phyloP scores from a whole-genome alignment of 148 eudicot genomes.

The Rhododendron simsii region DNA sequence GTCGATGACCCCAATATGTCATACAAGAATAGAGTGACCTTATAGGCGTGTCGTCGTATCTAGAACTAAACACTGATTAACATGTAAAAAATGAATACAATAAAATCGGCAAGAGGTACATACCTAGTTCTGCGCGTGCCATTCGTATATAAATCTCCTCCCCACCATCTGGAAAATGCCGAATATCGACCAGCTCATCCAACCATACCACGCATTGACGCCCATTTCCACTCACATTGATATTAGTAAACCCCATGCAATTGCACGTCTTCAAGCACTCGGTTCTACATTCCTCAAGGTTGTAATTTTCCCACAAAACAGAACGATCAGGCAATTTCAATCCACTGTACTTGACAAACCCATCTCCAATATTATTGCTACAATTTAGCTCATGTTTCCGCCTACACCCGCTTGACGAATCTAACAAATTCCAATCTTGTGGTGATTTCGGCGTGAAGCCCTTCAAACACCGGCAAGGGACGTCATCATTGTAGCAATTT shows the following conservation, averaged over 20 bases:
- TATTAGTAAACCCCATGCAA: conserved; percentile 24
- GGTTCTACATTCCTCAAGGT: conserved; percentile 9
- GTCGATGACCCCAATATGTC: too few relatives aligned
- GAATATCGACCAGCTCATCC: conserved; percentile 20
- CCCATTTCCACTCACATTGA: conserved; percentile 12
- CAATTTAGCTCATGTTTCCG: conserved; percentile 14
- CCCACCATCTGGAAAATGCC: conserved; percentile 7
- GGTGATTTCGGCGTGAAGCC: conserved; percentile 24
- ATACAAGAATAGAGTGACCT: too few relatives aligned
- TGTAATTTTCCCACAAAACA: not conserved
- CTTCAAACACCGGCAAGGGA: conserved; percentile 18
- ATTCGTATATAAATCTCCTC: conserved; percentile 21
- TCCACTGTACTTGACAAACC: conserved; percentile 16
- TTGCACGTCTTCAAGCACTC: conserved; percentile 19
- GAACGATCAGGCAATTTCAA: conserved; percentile 25
- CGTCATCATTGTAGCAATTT: conserved; percentile 5
- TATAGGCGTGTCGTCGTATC: too few relatives aligned
- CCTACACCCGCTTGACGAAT: conserved; percentile 10
- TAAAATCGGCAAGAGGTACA: not conserved
- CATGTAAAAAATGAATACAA: too few relatives aligned
- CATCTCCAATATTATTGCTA: conserved; percentile 15
- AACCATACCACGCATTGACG: conserved; percentile 15
- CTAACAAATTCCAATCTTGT: not conserved
- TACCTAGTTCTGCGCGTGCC: conserved; percentile 25
- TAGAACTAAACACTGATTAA: too few relatives aligned